These are phyloP conservation scores for Austroboletus eburneus DNA, from an alignment of 768 basidiomycete species.

Conservation along the genomic window DNA sequence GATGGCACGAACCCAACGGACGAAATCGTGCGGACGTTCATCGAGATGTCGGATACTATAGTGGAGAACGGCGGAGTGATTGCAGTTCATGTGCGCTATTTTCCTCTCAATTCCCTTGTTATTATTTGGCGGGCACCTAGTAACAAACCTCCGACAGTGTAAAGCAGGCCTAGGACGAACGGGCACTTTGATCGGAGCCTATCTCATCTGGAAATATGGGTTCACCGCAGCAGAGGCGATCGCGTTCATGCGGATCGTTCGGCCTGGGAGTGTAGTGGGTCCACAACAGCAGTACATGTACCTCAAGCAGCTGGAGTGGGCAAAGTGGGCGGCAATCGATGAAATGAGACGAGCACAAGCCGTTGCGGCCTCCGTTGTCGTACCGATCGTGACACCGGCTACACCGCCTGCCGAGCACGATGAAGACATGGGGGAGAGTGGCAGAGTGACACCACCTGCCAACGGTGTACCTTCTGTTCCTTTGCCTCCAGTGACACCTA, in stretches of 20 bases:
- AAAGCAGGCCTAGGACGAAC: slow-evolving; percentile 97
- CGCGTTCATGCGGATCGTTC: slow-evolving; percentile 96
- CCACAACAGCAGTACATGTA: slow-evolving; percentile 95
- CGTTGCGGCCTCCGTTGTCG: slow-evolving; percentile 37
- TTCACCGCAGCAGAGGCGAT: slow-evolving; percentile 96
- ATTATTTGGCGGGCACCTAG: slow-evolving; percentile 14
- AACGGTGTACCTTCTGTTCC: slow-evolving; percentile 21
- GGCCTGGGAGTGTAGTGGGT: slow-evolving; percentile 90
- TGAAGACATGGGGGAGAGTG: slow-evolving; percentile 52
- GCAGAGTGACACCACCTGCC: slow-evolving; percentile 31
- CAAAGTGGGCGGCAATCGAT: slow-evolving; percentile 87
- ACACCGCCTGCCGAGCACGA: slow-evolving; percentile 79
- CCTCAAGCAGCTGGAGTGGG: slow-evolving; percentile 90
- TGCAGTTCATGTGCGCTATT: slow-evolving; percentile 73
- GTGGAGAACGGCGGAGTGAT: slow-evolving; percentile 78
- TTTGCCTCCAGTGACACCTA: slow-evolving; percentile 77
- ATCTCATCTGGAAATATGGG: slow-evolving; percentile 97
- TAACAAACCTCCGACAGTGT: slow-evolving; percentile 50
- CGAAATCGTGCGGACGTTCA: slow-evolving; percentile 89
- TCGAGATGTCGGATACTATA: slow-evolving; percentile 76
- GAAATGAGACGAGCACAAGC: slow-evolving; percentile 52
- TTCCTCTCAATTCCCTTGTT: slow-evolving; percentile 6
- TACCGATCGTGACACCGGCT: slow-evolving; percentile 61
- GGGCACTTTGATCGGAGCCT: slow-evolving; percentile 95
- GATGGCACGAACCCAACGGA: slow-evolving; percentile 98